Evolutionary conservation across 768 basidiomycete species (phyloP).

Genomic region (Termitomyces sp.): DNA sequence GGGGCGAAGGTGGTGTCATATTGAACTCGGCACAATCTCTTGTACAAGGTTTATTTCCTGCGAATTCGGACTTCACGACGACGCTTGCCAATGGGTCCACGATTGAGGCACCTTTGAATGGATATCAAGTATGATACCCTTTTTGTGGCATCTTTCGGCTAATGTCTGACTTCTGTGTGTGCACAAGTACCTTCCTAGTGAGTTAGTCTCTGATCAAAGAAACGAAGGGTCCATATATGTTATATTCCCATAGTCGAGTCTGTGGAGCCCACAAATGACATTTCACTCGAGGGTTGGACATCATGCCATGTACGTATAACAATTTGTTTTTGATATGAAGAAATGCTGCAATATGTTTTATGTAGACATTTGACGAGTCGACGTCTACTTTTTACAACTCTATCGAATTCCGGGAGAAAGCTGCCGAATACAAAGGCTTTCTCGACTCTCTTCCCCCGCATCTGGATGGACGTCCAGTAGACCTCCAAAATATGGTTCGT

Average conservation of each 20-base stretch:
- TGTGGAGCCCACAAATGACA: conserved; percentile 53
- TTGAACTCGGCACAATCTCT: conserved; percentile 62
- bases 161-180: neutral
- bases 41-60: conserved; percentile 65
- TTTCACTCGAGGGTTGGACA: conserved; percentile 66
- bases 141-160: neutral
- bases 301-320: conserved; percentile 41
- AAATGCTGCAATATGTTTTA: neutral
- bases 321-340: neutral
- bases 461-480: conserved; percentile 48
- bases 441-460: conserved; percentile 42
- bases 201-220: conserved; percentile 13
- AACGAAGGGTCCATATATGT: neutral
- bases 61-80: conserved; percentile 36
- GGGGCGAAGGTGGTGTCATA: conserved; percentile 65
- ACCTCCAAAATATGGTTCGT: conserved; percentile 55
- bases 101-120: conserved; percentile 52
- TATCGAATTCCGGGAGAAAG: conserved; percentile 39
- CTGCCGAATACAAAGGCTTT: conserved; percentile 39
- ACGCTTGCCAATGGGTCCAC: conserved; percentile 64
- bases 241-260: conserved; percentile 39
- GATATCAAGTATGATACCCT: conserved; percentile 50
- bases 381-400: conserved; percentile 55
- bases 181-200: conserved; percentile 32
- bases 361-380: conserved; percentile 41